Base-by-base conservation (phyloP, 306 rosid species). In the Corylus heterophylla region DNA sequence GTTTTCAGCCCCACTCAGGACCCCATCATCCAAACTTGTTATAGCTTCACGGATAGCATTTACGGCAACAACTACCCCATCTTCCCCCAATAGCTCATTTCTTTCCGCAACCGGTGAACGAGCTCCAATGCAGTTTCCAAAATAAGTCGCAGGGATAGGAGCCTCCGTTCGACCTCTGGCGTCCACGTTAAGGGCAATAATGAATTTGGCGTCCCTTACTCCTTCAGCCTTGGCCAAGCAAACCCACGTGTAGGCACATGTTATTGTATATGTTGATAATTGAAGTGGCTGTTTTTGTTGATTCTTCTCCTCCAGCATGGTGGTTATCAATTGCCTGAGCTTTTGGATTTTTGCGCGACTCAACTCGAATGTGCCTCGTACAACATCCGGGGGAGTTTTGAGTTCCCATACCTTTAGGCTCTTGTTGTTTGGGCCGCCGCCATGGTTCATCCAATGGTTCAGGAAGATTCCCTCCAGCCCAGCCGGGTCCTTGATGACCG, bases 331-430 rank as follows among this genome's bases (percentile, higher is more conserved):
- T 50, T 63, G 10, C 77, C 74, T 85, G 3, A 82, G 81, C 50
- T 78, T 82, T 42, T 78, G 71, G 3, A 79, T 49, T 22, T 89
- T 59, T 22, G 72, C 5, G 0, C 74, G 76, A 0, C 54, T 79
- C 39, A 91, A 82, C 64, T 49, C 5, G 52, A 91, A 89, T 2
- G 80, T 85, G 0, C 86, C 88, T 22, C 91, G 85, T 12, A 71
- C 82, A 1, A 49, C n/a, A 45, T 76, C 71, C 0, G 83, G 59
- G 2, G 82, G 50, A 17, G 13, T 82, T 0, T 79, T 16, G 4
- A 42, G 9, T 9, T 85, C 68, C 80, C 79, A 80, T 12, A 79
- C 80, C 58, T 31, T 74, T 1, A 87, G 68, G 58, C 82, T 81
- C 66, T 68, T 42, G 39, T 76, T 39, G 17, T 74, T 80, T n/a